Evolutionary conservation across 2,329 filamentous ascomycete genomes (phyloP), one percentile per base, ranked within the genome.

Genomic region (Didymella segeticola): DNA sequence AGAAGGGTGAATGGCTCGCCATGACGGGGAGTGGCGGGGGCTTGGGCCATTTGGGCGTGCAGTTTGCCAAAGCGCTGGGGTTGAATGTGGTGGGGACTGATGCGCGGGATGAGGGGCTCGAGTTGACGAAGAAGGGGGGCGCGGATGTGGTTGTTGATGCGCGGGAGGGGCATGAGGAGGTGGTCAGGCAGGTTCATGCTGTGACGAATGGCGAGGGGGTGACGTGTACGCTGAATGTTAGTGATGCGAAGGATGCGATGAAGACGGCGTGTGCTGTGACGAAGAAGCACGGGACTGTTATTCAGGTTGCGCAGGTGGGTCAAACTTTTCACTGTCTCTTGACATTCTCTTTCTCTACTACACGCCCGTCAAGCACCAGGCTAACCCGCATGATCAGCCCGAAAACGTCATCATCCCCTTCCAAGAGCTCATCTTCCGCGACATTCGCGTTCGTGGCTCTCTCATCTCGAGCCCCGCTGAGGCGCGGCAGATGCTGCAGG

Each of bases 51-150:
- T 78, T 93, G 60, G 90, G 90, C 12, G 80, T 89, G 60, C 91
- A 96, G 78, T 96, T 95, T 76, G 91, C 90, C 42, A 89, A 88
- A 75, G 91, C 91, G 39, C 93, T 96, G 89, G 91, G 92, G 47
- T 77, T 96, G 43, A 83, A 86, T 58, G 80, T 86, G 60, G 86
- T 96, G 67, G 91, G 88, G 62, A 91, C 96, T 64, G 92, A 96
- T 69, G 84, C 83, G 46, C 90, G 91, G 43, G 84, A 86, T 3
- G 91, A 95, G 80, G 60, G 79, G 0, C 66, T 86, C 9, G 75
- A 75, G 47, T 55, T 86, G 25, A 76, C 79, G 4, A 73, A 69
- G 55, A 67, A 78, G 25, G 71, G 71, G 19, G 82, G 84, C 5
- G 83, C 82, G 0, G 78, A 85, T 48, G 64, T 80, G 0, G 77